phyloP scores from a whole-genome alignment of 1,284 basidiomycete genomes.

The Microbotryum lychnidis-dioicae region DNA sequence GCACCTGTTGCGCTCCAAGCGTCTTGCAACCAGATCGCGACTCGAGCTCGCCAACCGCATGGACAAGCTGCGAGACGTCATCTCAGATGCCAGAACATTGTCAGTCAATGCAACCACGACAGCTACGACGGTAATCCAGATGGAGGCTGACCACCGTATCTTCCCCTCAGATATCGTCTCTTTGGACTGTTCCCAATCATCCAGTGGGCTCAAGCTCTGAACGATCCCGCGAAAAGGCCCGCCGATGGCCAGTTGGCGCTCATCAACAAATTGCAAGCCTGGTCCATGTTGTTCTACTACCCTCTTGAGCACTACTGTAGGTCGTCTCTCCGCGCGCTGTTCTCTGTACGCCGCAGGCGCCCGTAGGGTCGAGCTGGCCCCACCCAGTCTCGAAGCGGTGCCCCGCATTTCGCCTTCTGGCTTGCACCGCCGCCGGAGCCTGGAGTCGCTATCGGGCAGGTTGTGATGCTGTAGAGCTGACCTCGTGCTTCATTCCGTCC shows the following conservation, averaged over 20 bases:
- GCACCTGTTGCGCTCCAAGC: constrained; percentile 16
- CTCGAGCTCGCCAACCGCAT: constrained; percentile 25
- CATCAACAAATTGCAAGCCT: constrained; percentile 70
- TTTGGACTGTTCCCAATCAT: constrained; percentile 35
- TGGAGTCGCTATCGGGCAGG: no score
- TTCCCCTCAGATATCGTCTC: constrained; percentile 23
- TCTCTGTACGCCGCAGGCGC: no score
- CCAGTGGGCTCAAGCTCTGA: constrained; percentile 32
- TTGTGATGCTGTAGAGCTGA: no score
- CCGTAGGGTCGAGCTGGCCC: no score
- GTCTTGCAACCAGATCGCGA: constrained; percentile 17
- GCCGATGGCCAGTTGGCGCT: constrained; percentile 43
- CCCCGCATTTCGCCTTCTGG: no score
- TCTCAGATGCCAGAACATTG: constrained; percentile 32
- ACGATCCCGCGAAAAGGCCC: constrained; percentile 25
- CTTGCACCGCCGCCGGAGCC: no score
- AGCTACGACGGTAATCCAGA: no score
- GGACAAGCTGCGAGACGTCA: constrained; percentile 25
- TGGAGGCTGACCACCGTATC: not conserved
- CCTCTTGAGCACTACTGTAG: constrained; percentile 63
- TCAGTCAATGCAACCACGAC: not conserved
- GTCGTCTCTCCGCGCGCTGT: not conserved
- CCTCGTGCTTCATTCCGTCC: no score
- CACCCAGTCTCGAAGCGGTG: no score
- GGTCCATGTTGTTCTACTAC: constrained; percentile 74